phyloP scores from a whole-genome alignment of 768 basidiomycete genomes.

The Porphyrellus cyaneotinctus region DNA sequence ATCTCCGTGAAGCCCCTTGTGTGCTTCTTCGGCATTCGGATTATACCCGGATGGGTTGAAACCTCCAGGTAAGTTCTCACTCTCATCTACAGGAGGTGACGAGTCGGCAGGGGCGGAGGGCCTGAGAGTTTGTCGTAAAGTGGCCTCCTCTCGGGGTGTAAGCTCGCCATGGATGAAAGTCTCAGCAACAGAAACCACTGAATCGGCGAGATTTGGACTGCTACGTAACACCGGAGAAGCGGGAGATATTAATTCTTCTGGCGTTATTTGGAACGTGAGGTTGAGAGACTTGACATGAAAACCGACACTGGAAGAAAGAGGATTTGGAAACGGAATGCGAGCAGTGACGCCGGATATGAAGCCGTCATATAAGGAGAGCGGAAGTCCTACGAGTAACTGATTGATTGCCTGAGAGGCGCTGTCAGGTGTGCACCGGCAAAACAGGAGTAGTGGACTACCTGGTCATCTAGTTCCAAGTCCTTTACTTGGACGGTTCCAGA shows the following conservation, averaged over 20 bases:
- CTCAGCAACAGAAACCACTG: conserved; percentile 80
- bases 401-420: conserved; percentile 67
- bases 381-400: conserved; percentile 56
- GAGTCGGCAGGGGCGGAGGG: conserved; percentile 39
- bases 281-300: conserved; percentile 65
- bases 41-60: conserved; percentile 50
- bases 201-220: conserved; percentile 57
- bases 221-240: conserved; percentile 11
- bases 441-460: conserved; percentile 44
- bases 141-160: conserved; percentile 62
- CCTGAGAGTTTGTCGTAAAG: conserved; percentile 66
- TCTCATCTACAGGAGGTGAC: conserved; percentile 32
- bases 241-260: conserved; percentile 14
- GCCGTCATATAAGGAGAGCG: conserved; percentile 66
- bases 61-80: conserved; percentile 58
- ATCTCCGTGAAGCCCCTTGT: conserved; percentile 34
- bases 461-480: conserved; percentile 72
- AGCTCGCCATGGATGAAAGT: conserved; percentile 86
- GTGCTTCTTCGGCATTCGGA: conserved; percentile 33
- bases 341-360: conserved; percentile 71
- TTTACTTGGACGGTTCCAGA: conserved; percentile 85
- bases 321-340: conserved; percentile 83
- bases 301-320: conserved; percentile 67
- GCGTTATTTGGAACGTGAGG: conserved; percentile 55
- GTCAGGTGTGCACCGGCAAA: conserved; percentile 14